These are phyloP conservation scores for Salix udensis DNA, from an alignment of 345 rosid species.

Conservation along the genomic window DNA sequence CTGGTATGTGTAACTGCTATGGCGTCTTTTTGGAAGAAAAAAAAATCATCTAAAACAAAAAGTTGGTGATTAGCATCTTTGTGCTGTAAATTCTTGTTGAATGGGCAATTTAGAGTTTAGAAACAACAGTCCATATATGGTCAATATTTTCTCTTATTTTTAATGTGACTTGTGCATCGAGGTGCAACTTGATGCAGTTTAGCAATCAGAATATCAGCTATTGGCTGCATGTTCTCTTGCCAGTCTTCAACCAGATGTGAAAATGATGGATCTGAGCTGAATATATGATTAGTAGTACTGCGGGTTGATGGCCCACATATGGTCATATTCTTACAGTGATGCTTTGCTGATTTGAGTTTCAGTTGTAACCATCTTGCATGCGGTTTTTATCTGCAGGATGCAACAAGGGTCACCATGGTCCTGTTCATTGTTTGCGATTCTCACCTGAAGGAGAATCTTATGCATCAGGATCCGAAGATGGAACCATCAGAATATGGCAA, in stretches of 20 bases:
- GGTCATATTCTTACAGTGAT: background rate
- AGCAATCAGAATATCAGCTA: background rate
- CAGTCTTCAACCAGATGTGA: background rate
- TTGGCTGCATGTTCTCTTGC: background rate
- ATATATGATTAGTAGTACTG: background rate
- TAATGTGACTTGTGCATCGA: background rate
- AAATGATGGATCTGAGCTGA: background rate
- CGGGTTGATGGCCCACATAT: background rate
- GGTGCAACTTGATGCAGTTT: background rate
- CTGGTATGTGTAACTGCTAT: constrained; percentile 34
- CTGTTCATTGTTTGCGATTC: constrained; percentile 87
- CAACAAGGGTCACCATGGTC: constrained; percentile 99
- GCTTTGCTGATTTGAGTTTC: background rate
- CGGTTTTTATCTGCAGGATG: constrained; percentile 49
- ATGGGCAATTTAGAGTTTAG: background rate
- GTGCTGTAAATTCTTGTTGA: background rate
- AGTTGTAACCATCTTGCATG: constrained; percentile 2
- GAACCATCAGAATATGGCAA: constrained; percentile 70
- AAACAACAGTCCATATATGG: background rate
- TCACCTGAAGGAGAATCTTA: constrained; percentile 93
- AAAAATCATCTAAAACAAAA: background rate
- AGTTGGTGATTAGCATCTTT: background rate
- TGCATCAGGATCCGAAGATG: constrained; percentile 97
- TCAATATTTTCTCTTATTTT: background rate
- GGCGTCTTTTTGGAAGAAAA: background rate